Evolutionary conservation across 2,329 filamentous ascomycete species (phyloP), one percentile per base, ranked within the genome.

Genomic region (Thielaviopsis punctulata): DNA sequence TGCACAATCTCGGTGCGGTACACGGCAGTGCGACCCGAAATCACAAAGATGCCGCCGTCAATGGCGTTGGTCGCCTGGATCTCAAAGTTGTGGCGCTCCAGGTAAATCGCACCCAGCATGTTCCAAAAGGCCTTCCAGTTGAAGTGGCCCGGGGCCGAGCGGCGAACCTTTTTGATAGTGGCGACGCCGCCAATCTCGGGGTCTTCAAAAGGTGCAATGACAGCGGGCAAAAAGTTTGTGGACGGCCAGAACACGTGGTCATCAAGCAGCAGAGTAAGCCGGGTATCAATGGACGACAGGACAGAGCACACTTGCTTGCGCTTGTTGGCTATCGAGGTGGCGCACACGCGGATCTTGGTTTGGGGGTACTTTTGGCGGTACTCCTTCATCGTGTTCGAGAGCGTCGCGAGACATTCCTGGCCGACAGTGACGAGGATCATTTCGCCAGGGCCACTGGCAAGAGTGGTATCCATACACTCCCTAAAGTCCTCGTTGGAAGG

Each of bases 11-110:
- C 24, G 0, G 75, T 70, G 12, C 75, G 71, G 52, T 76, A 68
- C 0, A 69, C 68, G 0, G 66, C 68, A 0, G 77, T 80, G 4
- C 76, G 69, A 0, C 75, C 75, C 0, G 75, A 79, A 2, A 81
- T 65, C 1, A 77, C 73, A 48, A 76, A 79, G 19, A 78, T 68
- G 9, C 74, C 75, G 8, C 75, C 76, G 53, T 82, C 78, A 9
- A 81, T 63, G 6, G 70, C 65, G 55, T 74, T 76, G 6, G 73
- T 73, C 0, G 74, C 66, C 1, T 72, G 68, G 50, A 76, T 73
- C 59, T 82, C 78, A 60, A 74, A 82, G 59, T 80, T 80, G 61
- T 80, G 75, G 0, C 77, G 73, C 57, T 75, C 70, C 1, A 82
- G 69, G 59, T 81, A 80, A n/a, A 70, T 61, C 25, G 71, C 72